Percentiles rank a stretch among this genome's conserved stretches.
These are phyloP conservation scores for Fusarium abutilonis DNA, from an alignment of 2,329 filamentous ascomycete species.

Conservation along the genomic window DNA sequence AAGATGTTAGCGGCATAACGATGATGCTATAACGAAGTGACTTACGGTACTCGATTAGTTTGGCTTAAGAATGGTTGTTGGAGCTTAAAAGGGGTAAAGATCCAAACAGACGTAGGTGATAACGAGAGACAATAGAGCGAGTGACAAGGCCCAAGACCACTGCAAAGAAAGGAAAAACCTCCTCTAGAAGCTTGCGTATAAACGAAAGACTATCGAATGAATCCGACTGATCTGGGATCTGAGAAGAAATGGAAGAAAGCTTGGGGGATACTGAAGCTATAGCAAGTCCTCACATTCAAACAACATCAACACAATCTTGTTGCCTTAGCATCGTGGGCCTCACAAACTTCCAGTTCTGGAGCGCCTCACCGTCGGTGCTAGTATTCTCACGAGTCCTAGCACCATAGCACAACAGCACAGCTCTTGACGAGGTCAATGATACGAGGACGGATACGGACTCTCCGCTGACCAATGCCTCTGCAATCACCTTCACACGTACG, in stretches of 20 bases:
- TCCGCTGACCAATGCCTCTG: neutral
- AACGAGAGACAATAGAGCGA: conserved; percentile 24
- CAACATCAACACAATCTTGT: neutral
- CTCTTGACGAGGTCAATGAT: conserved; percentile 22
- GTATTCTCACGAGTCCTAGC: conserved; percentile 3
- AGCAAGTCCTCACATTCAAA: conserved; percentile 26
- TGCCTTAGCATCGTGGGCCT: conserved; percentile 21
- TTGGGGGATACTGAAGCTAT: conserved; percentile 43
- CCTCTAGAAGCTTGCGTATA: conserved; percentile 1
- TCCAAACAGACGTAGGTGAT: neutral
- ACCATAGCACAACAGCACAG: conserved; percentile 42
- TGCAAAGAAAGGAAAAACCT: conserved; percentile 5
- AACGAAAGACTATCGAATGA: conserved; percentile 30
- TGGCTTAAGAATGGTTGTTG: accelerated
- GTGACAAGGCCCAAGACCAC: conserved; percentile 25
- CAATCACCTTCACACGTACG: neutral
- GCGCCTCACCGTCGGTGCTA: conserved; percentile 31
- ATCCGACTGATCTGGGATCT: conserved; percentile 1
- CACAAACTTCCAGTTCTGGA: conserved; percentile 11
- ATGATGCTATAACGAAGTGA: neutral
- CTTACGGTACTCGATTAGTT: neutral
- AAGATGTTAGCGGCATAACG: neutral
- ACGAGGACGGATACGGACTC: conserved; percentile 28
- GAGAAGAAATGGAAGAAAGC: conserved; percentile 1
- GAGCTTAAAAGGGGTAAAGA: neutral